Base-by-base conservation (phyloP, 2,329 filamentous ascomycete genomes). In the Neonectria faginata region DNA sequence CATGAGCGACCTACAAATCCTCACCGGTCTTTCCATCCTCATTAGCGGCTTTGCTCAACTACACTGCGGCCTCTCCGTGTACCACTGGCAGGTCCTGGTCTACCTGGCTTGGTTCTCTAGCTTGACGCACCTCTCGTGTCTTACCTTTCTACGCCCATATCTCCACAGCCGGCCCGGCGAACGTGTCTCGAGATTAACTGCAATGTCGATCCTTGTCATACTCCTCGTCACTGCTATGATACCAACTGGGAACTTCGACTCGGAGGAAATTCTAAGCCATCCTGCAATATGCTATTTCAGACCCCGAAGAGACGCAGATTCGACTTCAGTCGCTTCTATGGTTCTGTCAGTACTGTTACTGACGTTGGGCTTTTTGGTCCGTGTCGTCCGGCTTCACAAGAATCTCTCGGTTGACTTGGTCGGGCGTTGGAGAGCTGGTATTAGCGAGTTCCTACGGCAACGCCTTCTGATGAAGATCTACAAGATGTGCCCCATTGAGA, bases 91-190 rank as follows among this genome's bases (percentile, higher is more conserved):
- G 29, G 9, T 33, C 10, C 14, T 56, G 18, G 53, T 56, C 5
- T 45, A 22, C 25, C n/a, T 56, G 9, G 53, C 53, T 14, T 56
- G 53, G 53, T 56, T 56, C 25, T 45, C 53, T 25, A 29, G 16
- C 16, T 25, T 56, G 14, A 45, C 53, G 9, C 53, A 56, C 42
- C 25, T 56, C 4, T 25, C 53, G 9, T 41, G 25, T 7, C 14
- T 47, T 12, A 31, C 41, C 5, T 29, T 27, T 16, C n/a, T 56
- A 12, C 39, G 53, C 7, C 10, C 16, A n/a, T 56, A 44, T 25
- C 33, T 56, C n/a, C 6, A 8, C 22, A 45, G 4, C 44, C 53
- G 14, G 10, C 53, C 22, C 10, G 12, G 33, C 5, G 20, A 42
- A 27, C 20, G 22, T 9, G 14, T 20, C 5, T 42, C 12, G 20